Conservation (phyloP, 805 yeast genomes). For the Wickerhamomyces pijperi region DNA sequence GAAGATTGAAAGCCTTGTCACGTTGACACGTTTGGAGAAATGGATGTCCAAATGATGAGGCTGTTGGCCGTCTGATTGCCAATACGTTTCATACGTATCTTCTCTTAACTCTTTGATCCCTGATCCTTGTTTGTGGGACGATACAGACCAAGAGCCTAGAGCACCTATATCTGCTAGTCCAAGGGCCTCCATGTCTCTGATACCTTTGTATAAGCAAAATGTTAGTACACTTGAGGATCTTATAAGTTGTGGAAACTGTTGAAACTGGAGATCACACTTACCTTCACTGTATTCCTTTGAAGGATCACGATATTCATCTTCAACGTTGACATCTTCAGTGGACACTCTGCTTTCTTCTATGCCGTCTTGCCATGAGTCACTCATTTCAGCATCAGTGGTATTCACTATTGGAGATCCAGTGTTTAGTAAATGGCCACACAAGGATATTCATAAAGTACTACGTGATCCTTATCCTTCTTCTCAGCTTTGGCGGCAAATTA, state of each 20-base stretch:
- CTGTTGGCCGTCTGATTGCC: constrained; percentile 93
- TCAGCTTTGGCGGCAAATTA: too few relatives aligned
- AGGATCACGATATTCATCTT: constrained; percentile 6
- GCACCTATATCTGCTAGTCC: constrained; percentile 70
- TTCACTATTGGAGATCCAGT: too few relatives aligned
- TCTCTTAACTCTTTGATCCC: constrained; percentile 67
- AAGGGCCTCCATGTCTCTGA: constrained; percentile 41
- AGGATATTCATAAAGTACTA: too few relatives aligned
- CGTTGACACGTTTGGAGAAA: constrained; percentile 64
- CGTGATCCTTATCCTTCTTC: too few relatives aligned
- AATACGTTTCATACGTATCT: constrained; percentile 58
- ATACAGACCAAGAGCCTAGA: constrained; percentile 75
- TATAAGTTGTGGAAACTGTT: too few relatives aligned
- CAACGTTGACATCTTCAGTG: constrained; percentile 1
- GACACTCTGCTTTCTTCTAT: constrained; percentile 8
- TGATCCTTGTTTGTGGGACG: constrained; percentile 62
- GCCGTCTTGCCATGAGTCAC: constrained; percentile 21
- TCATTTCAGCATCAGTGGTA: too few relatives aligned
- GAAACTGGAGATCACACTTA: too few relatives aligned
- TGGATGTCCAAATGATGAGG: constrained; percentile 78
- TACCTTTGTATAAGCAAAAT: constrained; percentile 27
- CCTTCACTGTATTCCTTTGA: constrained; percentile 11
- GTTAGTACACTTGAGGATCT: too few relatives aligned
- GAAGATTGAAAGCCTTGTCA: constrained; percentile 61
- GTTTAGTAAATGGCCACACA: too few relatives aligned